A percentile compares a stretch with the other conserved stretches of the same genome.
These are phyloP conservation scores for Dactylellina parvicollis DNA, from an alignment of 2,329 filamentous ascomycete species.

Conservation along the genomic window DNA sequence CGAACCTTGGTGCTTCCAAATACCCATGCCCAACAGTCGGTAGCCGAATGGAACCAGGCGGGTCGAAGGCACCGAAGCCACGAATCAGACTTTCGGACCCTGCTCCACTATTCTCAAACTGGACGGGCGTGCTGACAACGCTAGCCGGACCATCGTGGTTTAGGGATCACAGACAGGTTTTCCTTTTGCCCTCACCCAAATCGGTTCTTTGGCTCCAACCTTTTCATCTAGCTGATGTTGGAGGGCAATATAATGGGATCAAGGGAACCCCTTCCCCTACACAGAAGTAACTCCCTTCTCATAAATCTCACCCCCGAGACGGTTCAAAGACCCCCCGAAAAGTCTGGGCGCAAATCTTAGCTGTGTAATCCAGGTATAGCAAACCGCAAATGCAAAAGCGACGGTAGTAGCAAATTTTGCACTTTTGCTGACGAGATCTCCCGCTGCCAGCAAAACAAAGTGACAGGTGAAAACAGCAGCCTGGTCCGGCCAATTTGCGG, in stretches of 20 bases:
- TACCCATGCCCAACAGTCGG: slow-evolving; percentile 4
- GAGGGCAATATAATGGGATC: slow-evolving; percentile 27
- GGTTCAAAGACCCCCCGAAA: slow-evolving; percentile 11
- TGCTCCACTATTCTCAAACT: slow-evolving; percentile 32
- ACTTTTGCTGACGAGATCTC: slow-evolving; percentile 30
- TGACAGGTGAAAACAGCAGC: slow-evolving; percentile 19
- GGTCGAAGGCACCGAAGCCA: slow-evolving; percentile 9
- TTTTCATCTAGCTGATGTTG: neutral
- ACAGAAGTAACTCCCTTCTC: neutral
- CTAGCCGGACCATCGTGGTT: slow-evolving; percentile 23
- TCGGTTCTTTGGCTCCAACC: slow-evolving; percentile 12
- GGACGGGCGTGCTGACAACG: slow-evolving; percentile 27
- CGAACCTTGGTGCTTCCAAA: slow-evolving; percentile 35
- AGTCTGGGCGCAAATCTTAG: slow-evolving; percentile 1
- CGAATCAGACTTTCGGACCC: slow-evolving; percentile 6
- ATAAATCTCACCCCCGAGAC: slow-evolving; percentile 21
- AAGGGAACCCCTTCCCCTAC: neutral
- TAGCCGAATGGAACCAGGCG: slow-evolving; percentile 26
- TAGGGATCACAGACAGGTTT: neutral
- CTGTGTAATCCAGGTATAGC: neutral
- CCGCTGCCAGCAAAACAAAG: slow-evolving; percentile 2
- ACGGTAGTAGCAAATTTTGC: slow-evolving; percentile 25
- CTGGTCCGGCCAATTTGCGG: slow-evolving; percentile 35
- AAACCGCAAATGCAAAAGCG: slow-evolving; percentile 12
- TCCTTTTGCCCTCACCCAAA: slow-evolving; percentile 22